Percentiles rank a stretch among this genome's conserved stretches.
These are phyloP conservation scores for Candida schatavii DNA, from an alignment of 805 yeast genomes.

Conservation along the genomic window DNA sequence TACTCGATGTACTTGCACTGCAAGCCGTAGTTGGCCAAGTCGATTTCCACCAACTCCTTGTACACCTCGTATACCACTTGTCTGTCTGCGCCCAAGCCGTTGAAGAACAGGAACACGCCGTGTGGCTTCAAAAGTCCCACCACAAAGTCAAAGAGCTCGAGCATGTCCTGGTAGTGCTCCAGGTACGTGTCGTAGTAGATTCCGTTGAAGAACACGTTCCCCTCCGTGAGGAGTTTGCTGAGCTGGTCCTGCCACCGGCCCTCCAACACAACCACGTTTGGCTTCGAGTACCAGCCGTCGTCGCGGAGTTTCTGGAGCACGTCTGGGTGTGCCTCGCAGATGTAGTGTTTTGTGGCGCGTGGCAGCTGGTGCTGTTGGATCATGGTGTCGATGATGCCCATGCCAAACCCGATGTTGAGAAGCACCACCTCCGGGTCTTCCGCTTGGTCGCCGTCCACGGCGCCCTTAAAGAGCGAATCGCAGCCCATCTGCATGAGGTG, in stretches of 20 bases:
- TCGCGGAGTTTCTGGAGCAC: constrained; percentile 63
- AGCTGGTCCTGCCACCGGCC: constrained; percentile 94
- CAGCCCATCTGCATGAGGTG: constrained; percentile 80
- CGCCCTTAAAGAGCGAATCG: constrained; percentile 58
- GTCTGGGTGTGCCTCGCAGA: constrained; percentile 93
- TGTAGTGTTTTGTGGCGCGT: constrained; percentile 71
- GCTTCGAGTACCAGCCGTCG: constrained; percentile 82
- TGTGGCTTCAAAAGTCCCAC: constrained; percentile 80
- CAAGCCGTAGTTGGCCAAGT: constrained; percentile 76
- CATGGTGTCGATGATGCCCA: constrained; percentile 90
- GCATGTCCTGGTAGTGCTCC: constrained; percentile 87
- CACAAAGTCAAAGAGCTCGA: constrained; percentile 74
- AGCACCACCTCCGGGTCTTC: constrained; percentile 47
- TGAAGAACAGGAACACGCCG: constrained; percentile 88
- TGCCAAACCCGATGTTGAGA: constrained; percentile 90
- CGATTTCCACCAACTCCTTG: constrained; percentile 75
- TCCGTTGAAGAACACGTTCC: constrained; percentile 79
- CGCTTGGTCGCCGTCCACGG: constrained; percentile 25
- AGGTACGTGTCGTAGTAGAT: constrained; percentile 92
- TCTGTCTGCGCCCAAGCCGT: constrained; percentile 60
- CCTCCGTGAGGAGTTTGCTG: constrained; percentile 56
- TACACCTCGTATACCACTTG: constrained; percentile 62
- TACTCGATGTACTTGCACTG: constrained; percentile 52
- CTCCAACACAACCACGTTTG: constrained; percentile 68
- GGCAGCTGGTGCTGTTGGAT: constrained; percentile 49